Evolutionary conservation across 495 filamentous ascomycete species (phyloP).

Genomic region (Penicillium dipodomyicola): DNA sequence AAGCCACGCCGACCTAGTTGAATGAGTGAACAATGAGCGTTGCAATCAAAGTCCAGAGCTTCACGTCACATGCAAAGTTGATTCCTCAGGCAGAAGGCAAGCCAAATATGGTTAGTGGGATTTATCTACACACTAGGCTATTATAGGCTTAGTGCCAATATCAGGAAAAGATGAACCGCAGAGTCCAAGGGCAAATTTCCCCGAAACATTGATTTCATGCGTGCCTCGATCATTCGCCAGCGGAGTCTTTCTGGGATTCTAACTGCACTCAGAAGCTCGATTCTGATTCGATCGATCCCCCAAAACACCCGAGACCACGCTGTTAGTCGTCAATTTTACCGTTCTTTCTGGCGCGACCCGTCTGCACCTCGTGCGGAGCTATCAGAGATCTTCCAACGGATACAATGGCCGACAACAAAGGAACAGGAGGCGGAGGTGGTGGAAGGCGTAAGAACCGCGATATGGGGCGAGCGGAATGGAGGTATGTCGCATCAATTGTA

Average conservation of each 20-base stretch:
- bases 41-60: conserved; percentile 12
- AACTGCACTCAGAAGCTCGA: neutral
- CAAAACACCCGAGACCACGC: neutral
- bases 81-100: conserved; percentile 10
- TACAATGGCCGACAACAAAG: conserved; percentile 43
- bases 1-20: conserved; percentile 8
- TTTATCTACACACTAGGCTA: neutral
- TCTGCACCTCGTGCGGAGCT: conserved; percentile 18
- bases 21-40: conserved; percentile 5
- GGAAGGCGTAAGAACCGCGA: conserved; percentile 58
- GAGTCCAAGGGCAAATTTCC: conserved; percentile 5
- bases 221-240: conserved; percentile 17
- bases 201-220: conserved; percentile 23
- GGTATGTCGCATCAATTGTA: conserved; percentile 43
- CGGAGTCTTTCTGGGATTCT: conserved; percentile 16
- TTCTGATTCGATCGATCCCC: neutral
- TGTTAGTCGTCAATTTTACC: neutral
- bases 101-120: neutral
- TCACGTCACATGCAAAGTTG: conserved; percentile 14
- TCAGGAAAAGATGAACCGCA: conserved; percentile 6
- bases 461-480: conserved; percentile 64
- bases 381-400: conserved; percentile 24
- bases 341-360: conserved; percentile 13
- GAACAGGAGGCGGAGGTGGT: conserved; percentile 40
- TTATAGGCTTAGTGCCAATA: conserved; percentile 6